Percentiles rank a stretch among this genome's conserved stretches.
phyloP scores from a whole-genome alignment of 768 basidiomycete species.

The Russula brevipes region DNA sequence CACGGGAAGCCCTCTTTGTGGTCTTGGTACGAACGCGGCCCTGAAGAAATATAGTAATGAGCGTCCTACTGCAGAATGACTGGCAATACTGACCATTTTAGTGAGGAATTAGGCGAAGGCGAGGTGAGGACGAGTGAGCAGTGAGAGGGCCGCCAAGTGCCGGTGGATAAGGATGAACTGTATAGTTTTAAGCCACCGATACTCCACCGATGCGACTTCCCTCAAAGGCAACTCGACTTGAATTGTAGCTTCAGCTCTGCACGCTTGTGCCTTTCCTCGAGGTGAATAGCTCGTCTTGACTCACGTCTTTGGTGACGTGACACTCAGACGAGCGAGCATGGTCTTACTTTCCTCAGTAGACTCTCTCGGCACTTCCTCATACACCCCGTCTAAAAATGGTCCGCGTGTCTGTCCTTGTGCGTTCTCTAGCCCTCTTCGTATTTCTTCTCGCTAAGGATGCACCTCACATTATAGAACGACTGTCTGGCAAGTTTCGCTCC shows the following conservation, averaged over 20 bases:
- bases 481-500: constrained; percentile 40
- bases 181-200: constrained; percentile 32
- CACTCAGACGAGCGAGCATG: constrained; percentile 68
- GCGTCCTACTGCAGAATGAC: background rate
- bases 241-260: background rate
- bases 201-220: background rate
- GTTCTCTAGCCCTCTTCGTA: constrained; percentile 26
- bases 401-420: constrained; percentile 75
- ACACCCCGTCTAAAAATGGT: constrained; percentile 56
- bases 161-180: constrained; percentile 33
- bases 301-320: constrained; percentile 74
- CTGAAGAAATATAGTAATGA: constrained; percentile 38
- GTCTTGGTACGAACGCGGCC: constrained; percentile 99
- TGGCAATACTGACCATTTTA: constrained; percentile 46
- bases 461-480: constrained; percentile 46
- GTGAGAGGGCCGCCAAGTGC: constrained; percentile 27
- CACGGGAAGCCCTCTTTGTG: constrained; percentile 97
- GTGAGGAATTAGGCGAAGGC: constrained; percentile 13
- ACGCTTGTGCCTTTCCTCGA: constrained; percentile 34
- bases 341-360: constrained; percentile 31
- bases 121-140: constrained; percentile 22
- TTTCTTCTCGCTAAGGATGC: background rate
- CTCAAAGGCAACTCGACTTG: background rate
- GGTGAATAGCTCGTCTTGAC: constrained; percentile 60
- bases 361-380: constrained; percentile 19